Conservation (phyloP, 306 rosid genomes). For the Ammopiptanthus mongolicus region DNA sequence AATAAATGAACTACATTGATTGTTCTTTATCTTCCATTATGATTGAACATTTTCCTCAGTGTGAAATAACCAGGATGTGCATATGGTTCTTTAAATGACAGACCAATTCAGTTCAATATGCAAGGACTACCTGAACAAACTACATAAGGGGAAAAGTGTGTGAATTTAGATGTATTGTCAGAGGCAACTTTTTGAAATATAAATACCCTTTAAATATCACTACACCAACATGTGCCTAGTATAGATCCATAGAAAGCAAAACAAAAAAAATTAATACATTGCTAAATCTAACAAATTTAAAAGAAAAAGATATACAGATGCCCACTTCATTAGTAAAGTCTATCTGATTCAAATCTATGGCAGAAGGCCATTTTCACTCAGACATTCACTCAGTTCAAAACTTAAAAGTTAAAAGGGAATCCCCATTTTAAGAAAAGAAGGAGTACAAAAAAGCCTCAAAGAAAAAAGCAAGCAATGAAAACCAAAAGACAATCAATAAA, state of each 20-base stretch:
- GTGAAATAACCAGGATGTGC: not conserved
- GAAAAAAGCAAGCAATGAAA: not conserved
- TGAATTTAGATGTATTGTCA: not conserved
- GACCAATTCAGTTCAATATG: not conserved
- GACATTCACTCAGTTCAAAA: not conserved
- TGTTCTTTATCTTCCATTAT: not conserved
- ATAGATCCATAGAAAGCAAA: slow-evolving; percentile 6
- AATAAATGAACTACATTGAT: not conserved
- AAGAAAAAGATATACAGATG: not conserved
- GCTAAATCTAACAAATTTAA: slow-evolving; percentile 14
- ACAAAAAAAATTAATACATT: not conserved
- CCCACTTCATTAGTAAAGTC: not conserved
- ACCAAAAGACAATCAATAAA: not conserved
- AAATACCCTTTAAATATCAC: not conserved
- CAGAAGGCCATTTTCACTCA: slow-evolving; percentile 16
- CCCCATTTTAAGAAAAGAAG: not conserved
- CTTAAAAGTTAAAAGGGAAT: not conserved
- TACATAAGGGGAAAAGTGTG: not conserved
- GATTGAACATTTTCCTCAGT: not conserved
- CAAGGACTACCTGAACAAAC: slow-evolving; percentile 6
- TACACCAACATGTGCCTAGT: not conserved
- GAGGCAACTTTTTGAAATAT: not conserved
- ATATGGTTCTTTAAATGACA: not conserved
- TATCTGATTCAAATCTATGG: slow-evolving; percentile 6
- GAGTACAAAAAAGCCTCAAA: not conserved